phyloP scores from a whole-genome alignment of 306 rosid genomes.

The Fragaria iinumae region DNA sequence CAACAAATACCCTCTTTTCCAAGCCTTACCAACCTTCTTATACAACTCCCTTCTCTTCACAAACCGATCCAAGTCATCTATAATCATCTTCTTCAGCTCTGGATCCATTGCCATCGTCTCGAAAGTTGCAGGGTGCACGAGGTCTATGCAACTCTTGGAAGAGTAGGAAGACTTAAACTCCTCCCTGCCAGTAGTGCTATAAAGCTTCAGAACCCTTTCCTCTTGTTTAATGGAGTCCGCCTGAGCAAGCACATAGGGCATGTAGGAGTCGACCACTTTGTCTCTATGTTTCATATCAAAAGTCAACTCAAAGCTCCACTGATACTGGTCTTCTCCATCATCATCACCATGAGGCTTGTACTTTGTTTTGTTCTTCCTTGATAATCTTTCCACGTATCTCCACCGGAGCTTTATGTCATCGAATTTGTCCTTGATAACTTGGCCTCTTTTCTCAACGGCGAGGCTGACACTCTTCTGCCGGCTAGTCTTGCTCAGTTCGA shows the following conservation, averaged over 20 bases:
- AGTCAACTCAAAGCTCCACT: slow-evolving; percentile 21
- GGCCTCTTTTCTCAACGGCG: slow-evolving; percentile 18
- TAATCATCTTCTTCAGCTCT: slow-evolving; percentile 21
- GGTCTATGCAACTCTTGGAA: slow-evolving; percentile 24
- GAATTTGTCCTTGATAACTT: slow-evolving; percentile 18
- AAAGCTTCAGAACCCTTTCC: slow-evolving; percentile 25
- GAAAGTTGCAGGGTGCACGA: slow-evolving; percentile 39
- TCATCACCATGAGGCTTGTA: background rate
- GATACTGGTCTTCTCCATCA: background rate
- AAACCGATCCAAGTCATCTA: slow-evolving; percentile 37
- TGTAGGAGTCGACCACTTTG: slow-evolving; percentile 21
- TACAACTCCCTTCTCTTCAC: slow-evolving; percentile 34
- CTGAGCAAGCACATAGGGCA: slow-evolving; percentile 27
- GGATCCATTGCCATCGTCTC: slow-evolving; percentile 37
- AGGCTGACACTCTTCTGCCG: slow-evolving; percentile 22
- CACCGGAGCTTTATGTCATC: slow-evolving; percentile 1
- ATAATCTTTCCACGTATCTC: background rate
- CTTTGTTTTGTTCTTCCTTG: background rate
- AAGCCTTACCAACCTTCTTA: slow-evolving; percentile 43
- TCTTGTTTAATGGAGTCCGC: slow-evolving; percentile 22
- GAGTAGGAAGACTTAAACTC: slow-evolving; percentile 7
- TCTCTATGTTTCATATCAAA: slow-evolving; percentile 29
- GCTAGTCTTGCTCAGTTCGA: slow-evolving; percentile 18
- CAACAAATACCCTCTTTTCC: slow-evolving; percentile 48
- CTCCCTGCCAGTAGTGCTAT: background rate